Evolutionary conservation across 345 rosid species (phyloP).

Genomic region (Salix koriyanagi): DNA sequence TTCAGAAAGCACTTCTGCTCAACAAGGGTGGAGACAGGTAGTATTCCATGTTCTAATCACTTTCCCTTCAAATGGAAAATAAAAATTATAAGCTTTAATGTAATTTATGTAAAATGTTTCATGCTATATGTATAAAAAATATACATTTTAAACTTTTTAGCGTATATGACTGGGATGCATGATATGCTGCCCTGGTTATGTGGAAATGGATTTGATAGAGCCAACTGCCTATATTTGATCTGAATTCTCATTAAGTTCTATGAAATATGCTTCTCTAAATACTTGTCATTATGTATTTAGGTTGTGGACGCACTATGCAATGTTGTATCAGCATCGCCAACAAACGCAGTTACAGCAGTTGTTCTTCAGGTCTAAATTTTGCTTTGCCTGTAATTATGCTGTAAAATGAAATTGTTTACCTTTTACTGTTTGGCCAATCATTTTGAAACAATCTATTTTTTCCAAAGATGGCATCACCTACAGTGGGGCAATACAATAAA

Average conservation of each 20-base stretch:
- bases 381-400: constrained; percentile 23
- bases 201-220: neutral
- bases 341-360: constrained; percentile 89
- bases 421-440: constrained; percentile 7
- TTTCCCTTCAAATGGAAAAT: neutral
- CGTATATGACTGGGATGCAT: neutral
- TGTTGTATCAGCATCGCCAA: constrained; percentile 82
- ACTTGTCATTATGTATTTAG: constrained; percentile 33
- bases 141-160: neutral
- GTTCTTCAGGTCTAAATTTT: constrained; percentile 82
- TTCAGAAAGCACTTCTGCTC: constrained; percentile 95
- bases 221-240: neutral
- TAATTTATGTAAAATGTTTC: neutral
- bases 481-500: neutral
- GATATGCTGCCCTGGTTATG: neutral
- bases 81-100: neutral
- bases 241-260: neutral
- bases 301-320: constrained; percentile 94
- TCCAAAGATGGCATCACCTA: constrained; percentile 7
- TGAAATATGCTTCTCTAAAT: constrained; percentile 3
- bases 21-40: constrained; percentile 99
- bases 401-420: neutral
- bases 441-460: constrained; percentile 7
- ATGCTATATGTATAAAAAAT: neutral
- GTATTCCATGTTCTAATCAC: constrained; percentile 6